Evolutionary conservation across 2,329 filamentous ascomycete species (phyloP), one percentile per base, ranked within the genome.

Genomic region (Aspergillus brunneoviolaceus): DNA sequence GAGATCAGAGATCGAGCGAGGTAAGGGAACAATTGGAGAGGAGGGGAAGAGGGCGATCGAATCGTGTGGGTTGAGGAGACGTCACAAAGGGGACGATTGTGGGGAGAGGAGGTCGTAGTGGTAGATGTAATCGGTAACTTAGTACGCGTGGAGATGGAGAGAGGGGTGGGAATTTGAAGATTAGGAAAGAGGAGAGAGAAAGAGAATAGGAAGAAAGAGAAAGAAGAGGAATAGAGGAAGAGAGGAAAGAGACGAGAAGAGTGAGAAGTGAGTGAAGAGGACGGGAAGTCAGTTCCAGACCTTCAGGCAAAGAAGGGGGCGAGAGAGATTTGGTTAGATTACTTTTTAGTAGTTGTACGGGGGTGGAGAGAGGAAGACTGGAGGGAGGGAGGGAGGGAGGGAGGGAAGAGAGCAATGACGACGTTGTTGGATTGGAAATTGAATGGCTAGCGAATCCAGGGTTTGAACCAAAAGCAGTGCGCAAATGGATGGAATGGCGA

Each of bases 1-100:
- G 62, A 23, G 31, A 52, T 10, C 29, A 52, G 51, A 45, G 39
- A 45, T 45, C 39, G 39, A 42, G 16, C 10, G 10, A 35, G 27
- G 63, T 56, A 58, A 58, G 42, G 57, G 42, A 62, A 58, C 51
- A 42, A 57, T 50, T 60, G 48, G 55, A 61, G 61, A 19, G 39
- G 39, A 49, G 33, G 33, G 33, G 33, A 16, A 35, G 14, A 35
- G 56, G 55, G 23, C 42, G 50, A 62, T 49, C 51, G 52, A 49
- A 58, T 62, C 53, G 54, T 45, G 39, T 45, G 39, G 39, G 16
- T 45, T 45, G 39, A 19, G 16, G 39, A 45, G 39, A 45, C 39
- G 39, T 45, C 39, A 45, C 39, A 45, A 45, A 45, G 39, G 27
- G 39, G 39, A 45, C 39, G 5, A 45, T 45, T 45, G 39, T 19